A percentile compares a stretch with the other conserved stretches of the same genome.
Evolutionary conservation across 495 filamentous ascomycete genomes (phyloP).

Genomic region (Astrocystis sublimbata): DNA sequence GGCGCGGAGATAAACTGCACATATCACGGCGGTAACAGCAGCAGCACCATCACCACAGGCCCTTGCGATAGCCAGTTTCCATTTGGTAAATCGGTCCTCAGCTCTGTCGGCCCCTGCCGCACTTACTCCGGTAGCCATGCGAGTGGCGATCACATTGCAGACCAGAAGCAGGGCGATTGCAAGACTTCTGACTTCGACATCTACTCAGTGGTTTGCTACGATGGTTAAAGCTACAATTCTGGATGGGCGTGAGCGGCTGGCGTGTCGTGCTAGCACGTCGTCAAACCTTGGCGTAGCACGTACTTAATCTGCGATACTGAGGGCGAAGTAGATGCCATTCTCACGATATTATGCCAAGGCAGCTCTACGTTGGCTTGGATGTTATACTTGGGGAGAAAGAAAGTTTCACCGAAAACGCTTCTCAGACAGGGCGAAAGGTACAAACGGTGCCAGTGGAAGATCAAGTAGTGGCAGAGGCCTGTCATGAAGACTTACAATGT

Average conservation of each 20-base stretch:
- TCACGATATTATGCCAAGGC: not conserved
- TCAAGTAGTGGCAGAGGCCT: not conserved
- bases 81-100: slow-evolving; percentile 15
- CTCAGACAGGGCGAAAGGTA: not conserved
- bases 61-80: slow-evolving; percentile 18
- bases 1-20: slow-evolving; percentile 22
- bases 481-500: not conserved
- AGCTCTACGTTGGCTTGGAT: not conserved
- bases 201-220: slow-evolving; percentile 18
- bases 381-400: not conserved
- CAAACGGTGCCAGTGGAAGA: not conserved
- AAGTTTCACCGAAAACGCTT: not conserved
- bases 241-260: not conserved
- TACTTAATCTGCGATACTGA: not conserved
- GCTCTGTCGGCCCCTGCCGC: slow-evolving; percentile 8
- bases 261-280: not conserved
- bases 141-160: not conserved
- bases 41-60: not conserved
- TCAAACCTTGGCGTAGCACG: not conserved
- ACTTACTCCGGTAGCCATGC: slow-evolving; percentile 11
- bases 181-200: slow-evolving; percentile 16
- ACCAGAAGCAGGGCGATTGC: slow-evolving; percentile 12
- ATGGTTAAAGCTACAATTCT: not conserved
- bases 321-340: not conserved
- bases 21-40: slow-evolving; percentile 5